Conservation (phyloP, 2,329 filamentous ascomycete genomes). For the Penicillium sp. region DNA sequence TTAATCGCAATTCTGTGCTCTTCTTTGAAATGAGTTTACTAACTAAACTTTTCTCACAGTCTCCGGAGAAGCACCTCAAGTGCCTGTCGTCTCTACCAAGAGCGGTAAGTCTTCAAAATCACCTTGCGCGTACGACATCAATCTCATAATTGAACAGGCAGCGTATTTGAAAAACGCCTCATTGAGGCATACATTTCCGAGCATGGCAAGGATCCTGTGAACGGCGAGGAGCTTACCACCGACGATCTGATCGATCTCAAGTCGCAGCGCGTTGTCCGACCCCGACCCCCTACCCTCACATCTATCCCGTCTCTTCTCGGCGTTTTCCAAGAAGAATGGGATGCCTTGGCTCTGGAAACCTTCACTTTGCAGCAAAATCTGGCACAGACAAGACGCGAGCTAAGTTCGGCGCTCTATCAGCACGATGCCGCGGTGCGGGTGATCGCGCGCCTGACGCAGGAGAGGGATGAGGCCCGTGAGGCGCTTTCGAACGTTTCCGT, state of each 20-base stretch:
- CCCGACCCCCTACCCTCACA: slow-evolving; percentile 87
- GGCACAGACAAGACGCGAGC: slow-evolving; percentile 84
- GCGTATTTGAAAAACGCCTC: slow-evolving; percentile 90
- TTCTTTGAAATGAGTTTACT: slow-evolving; percentile 10
- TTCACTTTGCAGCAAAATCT: slow-evolving; percentile 89
- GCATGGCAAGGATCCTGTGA: slow-evolving; percentile 88
- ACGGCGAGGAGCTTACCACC: slow-evolving; percentile 75
- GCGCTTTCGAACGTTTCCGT: slow-evolving; percentile 84
- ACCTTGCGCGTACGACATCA: slow-evolving; percentile 13
- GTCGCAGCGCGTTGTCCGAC: slow-evolving; percentile 77
- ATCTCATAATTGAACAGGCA: slow-evolving; percentile 56
- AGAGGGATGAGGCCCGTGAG: slow-evolving; percentile 88
- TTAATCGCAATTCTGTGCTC: slow-evolving; percentile 10
- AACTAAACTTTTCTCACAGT: slow-evolving; percentile 55
- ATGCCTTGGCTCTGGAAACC: slow-evolving; percentile 85
- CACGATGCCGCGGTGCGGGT: slow-evolving; percentile 96
- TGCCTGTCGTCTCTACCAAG: slow-evolving; percentile 92
- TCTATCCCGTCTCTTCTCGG: slow-evolving; percentile 93
- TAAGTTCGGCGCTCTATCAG: slow-evolving; percentile 91
- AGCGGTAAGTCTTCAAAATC: slow-evolving; percentile 63
- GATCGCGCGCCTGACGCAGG: slow-evolving; percentile 84
- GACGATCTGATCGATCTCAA: slow-evolving; percentile 90
- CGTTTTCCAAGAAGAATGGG: slow-evolving; percentile 98
- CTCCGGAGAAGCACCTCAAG: slow-evolving; percentile 92
- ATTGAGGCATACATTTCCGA: slow-evolving; percentile 94